Percentiles rank a stretch among this genome's conserved stretches.
Conservation (phyloP, 108 stramenopile genomes). For the Nannochloropsis gaditana region DNA sequence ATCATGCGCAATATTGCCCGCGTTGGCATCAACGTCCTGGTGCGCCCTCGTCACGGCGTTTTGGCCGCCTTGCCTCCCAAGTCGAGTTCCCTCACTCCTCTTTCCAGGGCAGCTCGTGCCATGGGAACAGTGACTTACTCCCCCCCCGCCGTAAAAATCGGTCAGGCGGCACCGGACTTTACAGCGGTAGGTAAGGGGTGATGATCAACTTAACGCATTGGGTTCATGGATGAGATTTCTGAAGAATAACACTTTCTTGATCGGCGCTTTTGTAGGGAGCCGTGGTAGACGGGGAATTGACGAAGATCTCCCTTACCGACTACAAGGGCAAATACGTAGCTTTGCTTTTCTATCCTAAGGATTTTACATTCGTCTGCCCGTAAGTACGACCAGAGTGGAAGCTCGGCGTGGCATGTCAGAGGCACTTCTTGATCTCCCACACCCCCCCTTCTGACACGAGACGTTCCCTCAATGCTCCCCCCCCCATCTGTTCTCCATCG, state of each 20-base stretch:
- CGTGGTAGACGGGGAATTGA: conserved; percentile 46
- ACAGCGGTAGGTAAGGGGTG: neutral
- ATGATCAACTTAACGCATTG: neutral
- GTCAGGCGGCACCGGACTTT: conserved; percentile 41
- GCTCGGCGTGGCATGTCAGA: too few relatives aligned
- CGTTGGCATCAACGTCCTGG: neutral
- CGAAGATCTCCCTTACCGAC: conserved; percentile 32
- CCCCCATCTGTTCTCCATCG: neutral
- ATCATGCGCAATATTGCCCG: too few relatives aligned
- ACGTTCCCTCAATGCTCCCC: neutral
- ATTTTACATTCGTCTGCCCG: conserved; percentile 60
- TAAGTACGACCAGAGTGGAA: neutral
- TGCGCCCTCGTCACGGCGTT: neutral
- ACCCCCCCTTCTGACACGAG: neutral
- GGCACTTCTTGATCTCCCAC: neutral
- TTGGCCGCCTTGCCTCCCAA: neutral
- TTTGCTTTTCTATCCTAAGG: conserved; percentile 57
- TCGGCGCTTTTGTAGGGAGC: conserved; percentile 14
- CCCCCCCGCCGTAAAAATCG: conserved; percentile 35
- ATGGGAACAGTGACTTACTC: conserved; percentile 28
- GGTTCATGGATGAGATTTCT: too few relatives aligned
- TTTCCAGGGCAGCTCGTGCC: neutral
- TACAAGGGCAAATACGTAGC: conserved; percentile 55
- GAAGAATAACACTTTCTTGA: too few relatives aligned
- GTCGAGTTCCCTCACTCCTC: neutral